Evolutionary conservation across 1,284 basidiomycete genomes (phyloP), one percentile per base, ranked within the genome.

Genomic region (Anthracocystis walkeri): DNA sequence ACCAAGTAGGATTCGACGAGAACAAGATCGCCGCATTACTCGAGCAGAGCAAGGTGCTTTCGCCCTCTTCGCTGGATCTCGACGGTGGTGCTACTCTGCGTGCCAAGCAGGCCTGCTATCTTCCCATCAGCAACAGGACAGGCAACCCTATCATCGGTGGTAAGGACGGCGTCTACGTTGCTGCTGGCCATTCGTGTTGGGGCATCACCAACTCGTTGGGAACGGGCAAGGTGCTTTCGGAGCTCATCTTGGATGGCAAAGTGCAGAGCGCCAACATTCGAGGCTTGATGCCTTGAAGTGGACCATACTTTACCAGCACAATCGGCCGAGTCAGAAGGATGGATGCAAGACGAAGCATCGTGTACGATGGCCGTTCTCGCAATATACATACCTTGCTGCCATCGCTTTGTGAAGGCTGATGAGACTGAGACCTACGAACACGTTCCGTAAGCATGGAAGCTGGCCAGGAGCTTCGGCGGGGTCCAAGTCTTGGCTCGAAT

Each of bases 101-200:
- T 41, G 84, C 85, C 8, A 86, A 87, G 60, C 88, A 89, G 75
- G 88, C 88, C 0, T 90, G 89, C 82, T 90, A 86, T 80, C 83
- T 89, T 31, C 89, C 89, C 7, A 87, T 89, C 46, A 87, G 88
- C 5, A 86, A 86, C 58, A 79, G 87, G 42, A 86, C 83, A 1
- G 88, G 88, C 0, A 81, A 86, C 49, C 89, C 89, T 1, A 81
- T 89, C 40, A 83, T 89, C 14, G 79, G 79, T 29, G 88, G 88
- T 14, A 85, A 86, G 72, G 82, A 88, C 4, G 87, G 88, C 6
- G 84, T 88, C 11, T 89, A 82, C 41, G 82, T 88, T 20, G 87
- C 86, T 7, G 86, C 86, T 12, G 88, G 87, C 0, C 87, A 87
- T 59, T 80, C 80, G 23, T 87, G 87, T 58, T 88, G 87, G 87